Evolutionary conservation across 2,329 filamentous ascomycete species (phyloP).

Genomic region (Fusarium palustre): DNA sequence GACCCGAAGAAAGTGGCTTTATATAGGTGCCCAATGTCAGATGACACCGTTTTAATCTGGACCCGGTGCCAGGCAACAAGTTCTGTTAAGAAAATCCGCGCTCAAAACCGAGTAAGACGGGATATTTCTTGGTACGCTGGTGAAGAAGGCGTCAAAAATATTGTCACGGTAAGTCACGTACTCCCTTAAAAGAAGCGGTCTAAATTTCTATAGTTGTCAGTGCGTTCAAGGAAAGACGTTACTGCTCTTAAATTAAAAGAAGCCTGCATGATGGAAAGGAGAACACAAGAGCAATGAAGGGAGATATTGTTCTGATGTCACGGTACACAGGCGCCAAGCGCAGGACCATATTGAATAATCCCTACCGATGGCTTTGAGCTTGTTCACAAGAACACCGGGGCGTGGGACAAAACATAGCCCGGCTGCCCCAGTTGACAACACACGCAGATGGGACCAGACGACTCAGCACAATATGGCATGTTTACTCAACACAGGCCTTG

Average conservation of each 20-base stretch:
- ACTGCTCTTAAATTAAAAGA: not conserved
- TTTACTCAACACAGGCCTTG: too few relatives aligned
- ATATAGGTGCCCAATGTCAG: not conserved
- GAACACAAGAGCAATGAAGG: not conserved
- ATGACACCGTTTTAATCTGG: not conserved
- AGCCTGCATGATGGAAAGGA: rapidly evolving
- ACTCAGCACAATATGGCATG: too few relatives aligned
- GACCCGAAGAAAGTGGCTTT: not conserved
- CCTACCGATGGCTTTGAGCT: too few relatives aligned
- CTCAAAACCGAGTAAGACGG: not conserved
- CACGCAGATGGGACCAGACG: too few relatives aligned
- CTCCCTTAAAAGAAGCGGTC: rapidly evolving
- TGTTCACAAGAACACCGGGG: too few relatives aligned
- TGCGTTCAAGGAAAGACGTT: not conserved
- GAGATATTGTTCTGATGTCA: too few relatives aligned
- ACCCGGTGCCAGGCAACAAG: not conserved
- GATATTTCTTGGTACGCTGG: not conserved
- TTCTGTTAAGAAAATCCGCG: rapidly evolving
- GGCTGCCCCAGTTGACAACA: too few relatives aligned
- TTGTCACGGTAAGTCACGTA: not conserved
- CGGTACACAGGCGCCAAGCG: too few relatives aligned
- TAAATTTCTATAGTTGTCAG: not conserved
- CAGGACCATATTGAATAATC: too few relatives aligned
- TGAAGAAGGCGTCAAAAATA: not conserved
- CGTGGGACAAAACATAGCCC: too few relatives aligned